Conservation (phyloP, 495 filamentous ascomycete species). For the Mytilinidion resinicola region DNA sequence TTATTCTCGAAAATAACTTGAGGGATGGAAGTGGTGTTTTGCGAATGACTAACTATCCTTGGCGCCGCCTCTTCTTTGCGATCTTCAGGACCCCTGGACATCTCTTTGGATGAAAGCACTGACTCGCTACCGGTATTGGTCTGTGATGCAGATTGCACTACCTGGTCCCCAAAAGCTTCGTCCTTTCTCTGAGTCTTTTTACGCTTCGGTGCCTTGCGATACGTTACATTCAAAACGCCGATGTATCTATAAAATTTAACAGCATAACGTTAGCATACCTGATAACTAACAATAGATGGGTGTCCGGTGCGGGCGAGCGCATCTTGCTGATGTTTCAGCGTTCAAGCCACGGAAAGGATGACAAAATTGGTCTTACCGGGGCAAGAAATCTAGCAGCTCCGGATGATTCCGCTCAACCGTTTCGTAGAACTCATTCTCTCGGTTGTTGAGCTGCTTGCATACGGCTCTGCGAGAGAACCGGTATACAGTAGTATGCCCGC, state of each 20-base stretch:
- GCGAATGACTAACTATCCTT: constrained; percentile 75
- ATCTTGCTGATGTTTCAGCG: constrained; percentile 37
- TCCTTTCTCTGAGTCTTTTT: constrained; percentile 42
- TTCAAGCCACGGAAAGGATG: constrained; percentile 26
- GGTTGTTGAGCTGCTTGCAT: constrained; percentile 94
- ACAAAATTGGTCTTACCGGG: constrained; percentile 60
- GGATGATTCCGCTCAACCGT: constrained; percentile 86
- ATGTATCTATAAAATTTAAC: constrained; percentile 64
- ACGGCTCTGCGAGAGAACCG: constrained; percentile 91
- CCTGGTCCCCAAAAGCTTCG: not conserved
- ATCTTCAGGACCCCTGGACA: constrained; percentile 3
- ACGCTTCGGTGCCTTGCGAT: constrained; percentile 72
- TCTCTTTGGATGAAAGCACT: not conserved
- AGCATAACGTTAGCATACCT: constrained; percentile 33
- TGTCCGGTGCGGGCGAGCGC: constrained; percentile 6
- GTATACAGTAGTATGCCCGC: constrained; percentile 92
- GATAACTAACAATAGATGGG: constrained; percentile 8
- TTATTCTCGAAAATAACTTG: constrained; percentile 96
- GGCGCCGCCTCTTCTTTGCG: constrained; percentile 43
- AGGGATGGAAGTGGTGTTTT: constrained; percentile 59
- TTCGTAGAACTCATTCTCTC: constrained; percentile 98
- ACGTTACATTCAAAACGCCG: constrained; percentile 94
- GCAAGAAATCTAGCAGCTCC: constrained; percentile 81
- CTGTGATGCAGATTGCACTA: constrained; percentile 1
- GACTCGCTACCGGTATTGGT: constrained; percentile 1